Conservation (phyloP, 306 rosid genomes). For the Adenanthera pavonina region DNA sequence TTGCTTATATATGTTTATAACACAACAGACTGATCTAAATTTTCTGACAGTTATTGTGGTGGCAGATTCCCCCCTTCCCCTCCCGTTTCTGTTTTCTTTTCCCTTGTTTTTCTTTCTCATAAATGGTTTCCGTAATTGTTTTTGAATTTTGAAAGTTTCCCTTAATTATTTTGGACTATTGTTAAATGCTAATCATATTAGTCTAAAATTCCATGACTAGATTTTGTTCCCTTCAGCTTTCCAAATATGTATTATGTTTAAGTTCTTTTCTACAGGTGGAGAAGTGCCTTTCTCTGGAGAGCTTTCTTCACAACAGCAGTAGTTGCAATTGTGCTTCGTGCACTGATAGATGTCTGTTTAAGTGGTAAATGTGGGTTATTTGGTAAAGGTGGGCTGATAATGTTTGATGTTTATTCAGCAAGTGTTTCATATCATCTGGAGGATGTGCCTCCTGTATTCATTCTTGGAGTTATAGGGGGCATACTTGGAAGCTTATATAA, state of each 20-base stretch:
- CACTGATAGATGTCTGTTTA: slow-evolving; percentile 80
- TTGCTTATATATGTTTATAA: slow-evolving; percentile 7
- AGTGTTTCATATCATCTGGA: slow-evolving; percentile 68
- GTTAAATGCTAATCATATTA: slow-evolving; percentile 24
- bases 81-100: slow-evolving; percentile 12
- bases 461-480: slow-evolving; percentile 83
- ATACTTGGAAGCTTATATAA: slow-evolving; percentile 86
- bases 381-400: slow-evolving; percentile 96
- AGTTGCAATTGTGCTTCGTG: slow-evolving; percentile 86
- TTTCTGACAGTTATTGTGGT: slow-evolving; percentile 19
- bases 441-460: slow-evolving; percentile 82
- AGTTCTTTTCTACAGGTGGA: slow-evolving; percentile 76
- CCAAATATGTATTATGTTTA: slow-evolving; percentile 8
- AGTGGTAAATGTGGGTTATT: slow-evolving; percentile 90
- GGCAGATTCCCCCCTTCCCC: slow-evolving; percentile 9
- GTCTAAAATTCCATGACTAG: slow-evolving; percentile 11
- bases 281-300: slow-evolving; percentile 96
- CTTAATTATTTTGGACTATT: slow-evolving; percentile 12
- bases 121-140: slow-evolving; percentile 3
- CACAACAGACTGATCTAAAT: slow-evolving; percentile 26
- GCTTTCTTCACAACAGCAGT: slow-evolving; percentile 89
- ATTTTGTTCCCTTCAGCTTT: slow-evolving; percentile 18
- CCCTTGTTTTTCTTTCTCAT: slow-evolving; percentile 3
- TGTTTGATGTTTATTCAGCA: slow-evolving; percentile 83
- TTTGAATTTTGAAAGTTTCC: neutral